These are phyloP conservation scores for Lasiosphaeriaceae sp. DNA, from an alignment of 495 filamentous ascomycete species.

Conservation along the genomic window DNA sequence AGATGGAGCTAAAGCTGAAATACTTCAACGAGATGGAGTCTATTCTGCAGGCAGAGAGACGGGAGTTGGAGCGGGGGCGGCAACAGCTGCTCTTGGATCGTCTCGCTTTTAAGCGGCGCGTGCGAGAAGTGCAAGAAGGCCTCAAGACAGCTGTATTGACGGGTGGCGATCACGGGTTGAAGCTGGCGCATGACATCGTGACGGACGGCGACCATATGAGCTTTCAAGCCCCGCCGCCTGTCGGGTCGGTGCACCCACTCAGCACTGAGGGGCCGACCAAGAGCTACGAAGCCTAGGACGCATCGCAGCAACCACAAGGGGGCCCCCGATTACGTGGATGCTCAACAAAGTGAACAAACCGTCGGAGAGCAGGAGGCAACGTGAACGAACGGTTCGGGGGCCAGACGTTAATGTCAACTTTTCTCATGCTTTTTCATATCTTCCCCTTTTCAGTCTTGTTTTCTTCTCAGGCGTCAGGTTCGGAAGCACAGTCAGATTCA, in stretches of 20 bases:
- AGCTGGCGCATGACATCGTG: conserved; percentile 46
- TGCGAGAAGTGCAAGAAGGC: conserved; percentile 76
- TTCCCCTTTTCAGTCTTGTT: background rate
- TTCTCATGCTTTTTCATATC: background rate
- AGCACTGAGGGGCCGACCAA: conserved; percentile 57
- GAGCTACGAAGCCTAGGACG: conserved; percentile 44
- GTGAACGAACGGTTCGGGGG: too few species aligned
- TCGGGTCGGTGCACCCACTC: conserved; percentile 56
- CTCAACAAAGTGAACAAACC: too few species aligned
- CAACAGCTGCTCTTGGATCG: conserved; percentile 93
- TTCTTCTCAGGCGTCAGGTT: conserved; percentile 5
- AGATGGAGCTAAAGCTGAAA: conserved; percentile 77
- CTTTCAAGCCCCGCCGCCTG: conserved; percentile 51
- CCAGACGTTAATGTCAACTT: background rate
- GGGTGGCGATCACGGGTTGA: conserved; percentile 59
- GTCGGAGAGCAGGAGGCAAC: too few species aligned
- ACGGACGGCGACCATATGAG: conserved; percentile 54
- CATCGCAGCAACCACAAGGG: background rate
- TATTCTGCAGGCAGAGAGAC: conserved; percentile 83
- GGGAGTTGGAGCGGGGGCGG: conserved; percentile 84
- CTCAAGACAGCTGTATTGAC: conserved; percentile 57
- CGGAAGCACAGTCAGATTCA: conserved; percentile 4
- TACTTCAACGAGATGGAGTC: conserved; percentile 97
- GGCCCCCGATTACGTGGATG: background rate
- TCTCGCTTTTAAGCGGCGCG: conserved; percentile 81